phyloP scores from a whole-genome alignment of 805 yeast species.

The Komagataella pastoris region DNA sequence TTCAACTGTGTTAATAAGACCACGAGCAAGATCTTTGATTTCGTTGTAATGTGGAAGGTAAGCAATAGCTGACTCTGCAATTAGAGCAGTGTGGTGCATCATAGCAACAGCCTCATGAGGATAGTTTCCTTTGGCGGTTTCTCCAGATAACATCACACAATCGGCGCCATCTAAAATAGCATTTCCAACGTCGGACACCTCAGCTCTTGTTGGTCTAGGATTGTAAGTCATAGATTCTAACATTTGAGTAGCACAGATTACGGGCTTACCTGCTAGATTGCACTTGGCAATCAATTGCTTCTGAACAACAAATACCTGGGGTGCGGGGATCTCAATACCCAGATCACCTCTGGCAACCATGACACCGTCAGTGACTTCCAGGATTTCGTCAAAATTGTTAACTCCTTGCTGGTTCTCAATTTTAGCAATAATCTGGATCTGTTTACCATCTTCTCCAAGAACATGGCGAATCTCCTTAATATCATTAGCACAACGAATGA shows the following conservation, averaged over 20 bases:
- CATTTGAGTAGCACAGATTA: slow-evolving; percentile 99
- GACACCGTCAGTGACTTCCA: slow-evolving; percentile 93
- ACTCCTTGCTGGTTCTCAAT: slow-evolving; percentile 99
- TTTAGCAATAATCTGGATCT: slow-evolving; percentile 92
- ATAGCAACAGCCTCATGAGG: slow-evolving; percentile 95
- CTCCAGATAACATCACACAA: slow-evolving; percentile 99
- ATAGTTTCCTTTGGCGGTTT: slow-evolving; percentile 98
- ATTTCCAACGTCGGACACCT: slow-evolving; percentile 98
- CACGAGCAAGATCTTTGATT: slow-evolving; percentile 70
- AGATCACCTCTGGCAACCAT: slow-evolving; percentile 99
- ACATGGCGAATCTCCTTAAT: slow-evolving; percentile 84
- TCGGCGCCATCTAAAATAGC: slow-evolving; percentile 99
- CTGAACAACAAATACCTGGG: slow-evolving; percentile 96
- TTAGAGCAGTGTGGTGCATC: slow-evolving; percentile 96
- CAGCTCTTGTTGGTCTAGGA: slow-evolving; percentile 99
- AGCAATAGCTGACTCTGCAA: slow-evolving; percentile 95
- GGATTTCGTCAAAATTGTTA: slow-evolving; percentile 95
- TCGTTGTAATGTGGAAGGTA: slow-evolving; percentile 76
- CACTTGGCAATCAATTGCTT: slow-evolving; percentile 98
- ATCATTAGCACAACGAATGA: slow-evolving; percentile 91
- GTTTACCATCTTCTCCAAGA: slow-evolving; percentile 92
- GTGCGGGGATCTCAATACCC: slow-evolving; percentile 99
- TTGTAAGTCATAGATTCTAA: slow-evolving; percentile 98
- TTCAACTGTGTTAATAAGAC: slow-evolving; percentile 89
- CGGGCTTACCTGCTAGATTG: slow-evolving; percentile 99